Conservation (phyloP, 2,329 filamentous ascomycete genomes). For the Monilinia polystroma region DNA sequence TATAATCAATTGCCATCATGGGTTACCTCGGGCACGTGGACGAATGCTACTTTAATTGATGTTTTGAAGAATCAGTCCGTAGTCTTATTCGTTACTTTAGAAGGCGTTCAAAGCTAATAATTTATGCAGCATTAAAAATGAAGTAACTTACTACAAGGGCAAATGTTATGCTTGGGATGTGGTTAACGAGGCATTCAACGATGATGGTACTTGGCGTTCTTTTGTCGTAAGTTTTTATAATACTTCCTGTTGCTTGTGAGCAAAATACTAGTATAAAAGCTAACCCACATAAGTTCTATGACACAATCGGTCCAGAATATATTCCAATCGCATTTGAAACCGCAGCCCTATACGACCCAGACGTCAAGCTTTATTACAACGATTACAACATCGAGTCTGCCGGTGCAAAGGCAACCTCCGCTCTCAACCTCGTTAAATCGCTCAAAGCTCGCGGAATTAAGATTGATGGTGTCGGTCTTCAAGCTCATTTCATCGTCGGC, state of each 20-base stretch:
- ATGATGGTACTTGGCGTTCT: conserved; percentile 54
- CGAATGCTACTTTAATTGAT: conserved; percentile 54
- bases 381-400: conserved; percentile 63
- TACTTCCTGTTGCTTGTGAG: conserved; percentile 38
- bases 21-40: conserved; percentile 54
- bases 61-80: conserved; percentile 54
- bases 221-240: conserved; percentile 51
- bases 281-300: conserved; percentile 14
- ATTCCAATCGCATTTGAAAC: conserved; percentile 41
- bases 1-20: conserved; percentile 54
- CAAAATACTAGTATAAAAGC: not conserved
- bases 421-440: conserved; percentile 47
- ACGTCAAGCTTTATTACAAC: conserved; percentile 45
- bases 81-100: too few species aligned
- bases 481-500: conserved; percentile 60
- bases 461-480: conserved; percentile 63
- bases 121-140: conserved; percentile 49
- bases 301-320: conserved; percentile 52
- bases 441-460: conserved; percentile 51
- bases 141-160: conserved; percentile 58
- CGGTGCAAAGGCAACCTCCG: conserved; percentile 48
- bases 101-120: not conserved
- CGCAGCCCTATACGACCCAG: conserved; percentile 33
- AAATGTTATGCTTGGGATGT: conserved; percentile 66
- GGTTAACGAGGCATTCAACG: conserved; percentile 62